Evolutionary conservation across 139 green algal species (phyloP).

Genomic region (Dunaliella primolecta): DNA sequence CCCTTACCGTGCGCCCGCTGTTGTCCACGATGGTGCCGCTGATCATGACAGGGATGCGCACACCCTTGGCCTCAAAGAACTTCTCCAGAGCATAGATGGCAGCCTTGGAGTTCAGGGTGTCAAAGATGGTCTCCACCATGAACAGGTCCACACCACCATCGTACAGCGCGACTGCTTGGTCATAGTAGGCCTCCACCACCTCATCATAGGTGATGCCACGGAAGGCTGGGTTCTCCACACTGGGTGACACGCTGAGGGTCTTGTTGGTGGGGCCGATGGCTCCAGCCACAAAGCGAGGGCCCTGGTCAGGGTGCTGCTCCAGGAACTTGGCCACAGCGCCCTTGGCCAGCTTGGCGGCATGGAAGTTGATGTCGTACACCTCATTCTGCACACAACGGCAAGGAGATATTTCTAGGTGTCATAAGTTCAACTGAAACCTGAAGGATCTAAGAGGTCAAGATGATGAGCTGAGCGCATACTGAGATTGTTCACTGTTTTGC

Average conservation of each 20-base stretch:
- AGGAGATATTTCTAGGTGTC: not conserved
- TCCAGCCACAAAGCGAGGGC: constrained; percentile 87
- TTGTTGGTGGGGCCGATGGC: constrained; percentile 96
- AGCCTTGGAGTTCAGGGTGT: constrained; percentile 96
- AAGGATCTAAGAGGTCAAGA: not conserved
- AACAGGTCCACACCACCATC: constrained; percentile 94
- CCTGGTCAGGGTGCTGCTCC: constrained; percentile 65
- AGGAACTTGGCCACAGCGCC: constrained; percentile 67
- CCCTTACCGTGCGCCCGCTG: constrained; percentile 74
- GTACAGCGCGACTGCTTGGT: constrained; percentile 83
- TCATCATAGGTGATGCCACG: constrained; percentile 94
- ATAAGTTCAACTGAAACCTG: not conserved
- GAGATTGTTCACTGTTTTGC: not conserved
- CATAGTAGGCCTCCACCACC: constrained; percentile 90
- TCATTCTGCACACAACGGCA: not conserved
- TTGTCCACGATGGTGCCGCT: constrained; percentile 97
- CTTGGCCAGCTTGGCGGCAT: constrained; percentile 85
- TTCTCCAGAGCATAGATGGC: constrained; percentile 91
- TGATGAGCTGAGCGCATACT: not conserved
- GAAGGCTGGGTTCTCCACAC: constrained; percentile 96
- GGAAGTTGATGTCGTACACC: constrained; percentile 5
- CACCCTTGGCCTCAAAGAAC: constrained; percentile 80
- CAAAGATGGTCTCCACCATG: constrained; percentile 98
- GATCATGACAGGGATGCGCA: constrained; percentile 90
- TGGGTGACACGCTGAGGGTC: constrained; percentile 92